These are phyloP conservation scores for sorghum (Sorghum bicolor) DNA, from an alignment of 176 grass and related monocot genomes.

Conservation along the genomic window Sorghum_bicolor_NCBIv3 NC_012876.2:40828001-40828500, in stretches of 20 bases:
- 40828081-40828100: background rate
- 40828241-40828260: background rate
- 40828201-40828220: background rate
- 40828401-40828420: too few species aligned
- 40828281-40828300: too few species aligned
- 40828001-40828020: constrained; percentile 86
- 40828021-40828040: constrained; percentile 35
- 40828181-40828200: background rate
- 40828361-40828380: too few species aligned
- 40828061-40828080: background rate
- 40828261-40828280: background rate
- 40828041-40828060: constrained; percentile 15
- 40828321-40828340: too few species aligned
- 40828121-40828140: background rate
- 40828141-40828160: background rate
- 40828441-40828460: too few species aligned
- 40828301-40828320: too few species aligned
- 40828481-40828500: too few species aligned
- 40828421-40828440: too few species aligned
- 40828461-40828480: too few species aligned
- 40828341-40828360: too few species aligned
- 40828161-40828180: background rate
- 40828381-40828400: too few species aligned
- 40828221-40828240: background rate
- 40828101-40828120: background rate